Evolutionary conservation across 495 filamentous ascomycete species (phyloP).

Genomic region (Penicillium coprophilum): DNA sequence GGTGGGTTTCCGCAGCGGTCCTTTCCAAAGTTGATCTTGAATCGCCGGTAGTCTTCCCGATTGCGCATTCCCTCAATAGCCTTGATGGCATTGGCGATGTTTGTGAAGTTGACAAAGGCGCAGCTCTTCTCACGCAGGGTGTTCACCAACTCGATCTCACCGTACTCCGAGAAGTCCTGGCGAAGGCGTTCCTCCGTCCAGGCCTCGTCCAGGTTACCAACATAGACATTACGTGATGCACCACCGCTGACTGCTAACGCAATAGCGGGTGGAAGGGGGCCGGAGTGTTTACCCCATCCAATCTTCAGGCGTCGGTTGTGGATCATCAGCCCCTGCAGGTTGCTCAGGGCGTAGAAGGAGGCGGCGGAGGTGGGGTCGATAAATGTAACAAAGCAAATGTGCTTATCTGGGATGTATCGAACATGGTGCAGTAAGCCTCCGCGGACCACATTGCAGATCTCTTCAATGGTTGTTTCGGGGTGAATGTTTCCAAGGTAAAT

Average conservation of each 20-base stretch:
- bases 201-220: slow-evolving; percentile 94
- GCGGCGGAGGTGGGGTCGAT: slow-evolving; percentile 98
- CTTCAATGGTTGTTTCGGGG: slow-evolving; percentile 96
- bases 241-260: slow-evolving; percentile 92
- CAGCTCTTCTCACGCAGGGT: slow-evolving; percentile 97
- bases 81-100: slow-evolving; percentile 99
- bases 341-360: slow-evolving; percentile 96
- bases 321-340: slow-evolving; percentile 97
- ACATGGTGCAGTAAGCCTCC: slow-evolving; percentile 95
- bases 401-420: slow-evolving; percentile 98
- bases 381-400: slow-evolving; percentile 99
- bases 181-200: slow-evolving; percentile 95
- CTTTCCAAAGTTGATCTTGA: slow-evolving; percentile 99
- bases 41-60: slow-evolving; percentile 93
- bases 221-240: slow-evolving; percentile 94
- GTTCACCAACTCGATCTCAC: slow-evolving; percentile 97
- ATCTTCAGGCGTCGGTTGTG: slow-evolving; percentile 98
- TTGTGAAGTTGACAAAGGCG: slow-evolving; percentile 99
- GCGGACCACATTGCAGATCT: slow-evolving; percentile 96
- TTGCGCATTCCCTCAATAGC: slow-evolving; percentile 94
- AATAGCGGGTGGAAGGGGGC: slow-evolving; percentile 93
- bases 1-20: slow-evolving; percentile 97
- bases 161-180: slow-evolving; percentile 96
- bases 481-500: slow-evolving; percentile 99
- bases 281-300: slow-evolving; percentile 99